Evolutionary conservation across 2,329 filamentous ascomycete genomes (phyloP).

Genomic region (Pseudogymnoascus sp.): DNA sequence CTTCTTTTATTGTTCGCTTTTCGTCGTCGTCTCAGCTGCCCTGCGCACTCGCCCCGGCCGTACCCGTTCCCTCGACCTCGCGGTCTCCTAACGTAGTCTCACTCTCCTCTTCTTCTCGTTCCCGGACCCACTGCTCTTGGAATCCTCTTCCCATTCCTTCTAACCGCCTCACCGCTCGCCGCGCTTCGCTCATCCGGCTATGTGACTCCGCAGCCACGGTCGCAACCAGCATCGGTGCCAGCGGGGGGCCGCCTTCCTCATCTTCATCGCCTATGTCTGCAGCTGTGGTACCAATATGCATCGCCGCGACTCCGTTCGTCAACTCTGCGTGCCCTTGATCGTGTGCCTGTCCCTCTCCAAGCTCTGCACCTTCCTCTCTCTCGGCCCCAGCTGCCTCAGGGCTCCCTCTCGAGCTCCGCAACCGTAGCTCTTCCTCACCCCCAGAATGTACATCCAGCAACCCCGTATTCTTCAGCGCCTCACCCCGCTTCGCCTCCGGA

Average conservation of each 20-base stretch:
- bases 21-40: background rate
- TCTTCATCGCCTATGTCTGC: slow-evolving; percentile 12
- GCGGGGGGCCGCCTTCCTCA: slow-evolving; percentile 18
- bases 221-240: slow-evolving; percentile 46
- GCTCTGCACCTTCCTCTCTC: background rate
- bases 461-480: slow-evolving; percentile 10
- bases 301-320: background rate
- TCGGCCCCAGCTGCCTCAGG: background rate
- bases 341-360: background rate
- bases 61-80: background rate
- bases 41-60: background rate
- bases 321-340: background rate
- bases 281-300: background rate
- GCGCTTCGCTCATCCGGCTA: slow-evolving; percentile 43
- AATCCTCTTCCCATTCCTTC: slow-evolving; percentile 49
- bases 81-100: background rate
- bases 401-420: background rate
- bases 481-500: slow-evolving; percentile 18
- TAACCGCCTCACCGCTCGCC: slow-evolving; percentile 44
- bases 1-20: background rate
- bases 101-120: slow-evolving; percentile 19
- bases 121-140: slow-evolving; percentile 45
- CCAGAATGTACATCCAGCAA: slow-evolving; percentile 17
- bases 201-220: slow-evolving; percentile 46
- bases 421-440: background rate